A percentile compares a stretch with the other conserved stretches of the same genome.
phyloP scores from a whole-genome alignment of 192 early-diverging fungal genomes.

The Coemansia sp. region DNA sequence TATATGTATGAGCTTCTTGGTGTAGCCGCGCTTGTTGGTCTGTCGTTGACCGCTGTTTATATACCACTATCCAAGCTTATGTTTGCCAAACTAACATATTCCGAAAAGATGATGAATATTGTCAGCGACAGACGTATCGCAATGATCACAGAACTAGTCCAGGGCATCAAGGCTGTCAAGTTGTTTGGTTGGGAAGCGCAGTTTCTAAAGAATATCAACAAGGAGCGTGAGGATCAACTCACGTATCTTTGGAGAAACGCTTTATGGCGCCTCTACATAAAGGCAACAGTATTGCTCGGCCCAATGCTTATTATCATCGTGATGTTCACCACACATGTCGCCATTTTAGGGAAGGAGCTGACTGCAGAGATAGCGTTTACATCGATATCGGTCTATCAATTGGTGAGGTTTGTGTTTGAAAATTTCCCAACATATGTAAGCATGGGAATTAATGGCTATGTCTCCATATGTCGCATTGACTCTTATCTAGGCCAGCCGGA shows the following conservation, averaged over 20 bases:
- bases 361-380: slow-evolving; percentile 63
- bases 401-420: slow-evolving; percentile 58
- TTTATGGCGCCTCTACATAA: slow-evolving; percentile 50
- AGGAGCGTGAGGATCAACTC: slow-evolving; percentile 59
- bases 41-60: slow-evolving; percentile 63
- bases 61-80: slow-evolving; percentile 61
- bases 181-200: slow-evolving; percentile 74
- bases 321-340: slow-evolving; percentile 58
- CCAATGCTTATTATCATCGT: slow-evolving; percentile 52
- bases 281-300: slow-evolving; percentile 13
- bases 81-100: slow-evolving; percentile 35
- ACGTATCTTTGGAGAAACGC: slow-evolving; percentile 46
- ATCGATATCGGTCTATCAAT: slow-evolving; percentile 62
- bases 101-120: neutral
- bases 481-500: slow-evolving; percentile 10
- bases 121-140: slow-evolving; percentile 67
- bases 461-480: slow-evolving; percentile 9
- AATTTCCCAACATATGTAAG: slow-evolving; percentile 57
- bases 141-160: slow-evolving; percentile 72
- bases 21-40: slow-evolving; percentile 73
- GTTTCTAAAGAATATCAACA: slow-evolving; percentile 65
- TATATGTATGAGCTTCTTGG: slow-evolving; percentile 80
- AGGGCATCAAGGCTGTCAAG: slow-evolving; percentile 88
- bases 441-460: slow-evolving; percentile 43
- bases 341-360: slow-evolving; percentile 52